Conservation (phyloP, 1,139 yeast genomes). For the Candida anutae region DNA sequence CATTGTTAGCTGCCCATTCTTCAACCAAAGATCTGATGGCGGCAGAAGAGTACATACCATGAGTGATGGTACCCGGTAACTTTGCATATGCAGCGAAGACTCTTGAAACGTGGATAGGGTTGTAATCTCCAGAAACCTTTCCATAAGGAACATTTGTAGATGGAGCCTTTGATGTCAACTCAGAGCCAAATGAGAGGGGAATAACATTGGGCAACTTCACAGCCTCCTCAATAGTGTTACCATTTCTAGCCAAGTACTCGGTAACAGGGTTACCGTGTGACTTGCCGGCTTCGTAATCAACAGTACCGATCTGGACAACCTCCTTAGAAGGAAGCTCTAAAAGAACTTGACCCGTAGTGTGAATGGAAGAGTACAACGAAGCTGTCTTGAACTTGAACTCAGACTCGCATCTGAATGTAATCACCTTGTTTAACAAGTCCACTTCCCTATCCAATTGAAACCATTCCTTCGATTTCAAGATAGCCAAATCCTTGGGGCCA, state of each 20-base stretch:
- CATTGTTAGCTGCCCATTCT: slow-evolving; percentile 97
- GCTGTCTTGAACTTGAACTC: slow-evolving; percentile 75
- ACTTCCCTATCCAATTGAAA: slow-evolving; percentile 71
- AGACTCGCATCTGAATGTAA: slow-evolving; percentile 87
- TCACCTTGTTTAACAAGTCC: slow-evolving; percentile 69
- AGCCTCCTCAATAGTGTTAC: slow-evolving; percentile 91
- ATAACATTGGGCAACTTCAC: slow-evolving; percentile 83
- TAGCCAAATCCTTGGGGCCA: slow-evolving; percentile 85
- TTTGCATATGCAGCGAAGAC: slow-evolving; percentile 90
- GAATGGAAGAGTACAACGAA: slow-evolving; percentile 68
- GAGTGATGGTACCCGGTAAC: slow-evolving; percentile 95
- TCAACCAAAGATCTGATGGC: slow-evolving; percentile 91
- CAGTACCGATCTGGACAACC: slow-evolving; percentile 77
- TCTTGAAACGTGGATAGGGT: slow-evolving; percentile 95
- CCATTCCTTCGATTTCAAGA: slow-evolving; percentile 95
- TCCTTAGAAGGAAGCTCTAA: slow-evolving; percentile 92
- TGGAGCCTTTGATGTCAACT: slow-evolving; percentile 67
- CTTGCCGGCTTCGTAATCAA: slow-evolving; percentile 83
- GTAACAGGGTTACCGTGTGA: slow-evolving; percentile 97
- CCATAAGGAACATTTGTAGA: slow-evolving; percentile 93
- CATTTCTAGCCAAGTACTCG: slow-evolving; percentile 87
- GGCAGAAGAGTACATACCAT: slow-evolving; percentile 98
- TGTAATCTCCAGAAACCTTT: slow-evolving; percentile 94
- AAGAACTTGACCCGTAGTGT: slow-evolving; percentile 77
- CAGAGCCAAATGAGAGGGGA: slow-evolving; percentile 78